These are phyloP conservation scores for Coemansia furcata DNA, from an alignment of 192 early-diverging fungal genomes.

Conservation along the genomic window DNA sequence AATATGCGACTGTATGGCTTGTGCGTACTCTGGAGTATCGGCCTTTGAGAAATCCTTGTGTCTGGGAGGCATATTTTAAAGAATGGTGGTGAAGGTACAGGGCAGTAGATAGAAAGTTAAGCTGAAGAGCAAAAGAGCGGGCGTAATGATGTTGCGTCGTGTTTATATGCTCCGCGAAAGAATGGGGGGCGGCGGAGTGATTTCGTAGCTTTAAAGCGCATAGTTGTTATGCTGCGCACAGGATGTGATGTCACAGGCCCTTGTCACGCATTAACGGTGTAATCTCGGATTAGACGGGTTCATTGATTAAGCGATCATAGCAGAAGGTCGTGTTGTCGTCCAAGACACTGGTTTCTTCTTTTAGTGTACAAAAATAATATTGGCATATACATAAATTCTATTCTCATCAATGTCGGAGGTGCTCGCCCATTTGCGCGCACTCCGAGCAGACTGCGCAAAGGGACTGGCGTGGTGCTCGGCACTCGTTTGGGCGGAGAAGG, in stretches of 20 bases:
- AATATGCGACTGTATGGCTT: background rate
- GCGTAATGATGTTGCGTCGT: too few species aligned
- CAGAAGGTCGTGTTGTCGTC: background rate
- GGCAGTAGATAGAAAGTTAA: background rate
- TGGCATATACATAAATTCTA: too few species aligned
- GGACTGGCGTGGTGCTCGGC: constrained; percentile 49
- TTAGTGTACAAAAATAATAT: background rate
- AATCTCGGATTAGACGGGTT: too few species aligned
- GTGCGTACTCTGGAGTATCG: background rate
- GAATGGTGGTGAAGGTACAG: background rate
- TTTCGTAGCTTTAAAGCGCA: background rate
- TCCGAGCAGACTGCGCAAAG: constrained; percentile 38
- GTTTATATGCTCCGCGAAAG: too few species aligned
- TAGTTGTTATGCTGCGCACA: background rate
- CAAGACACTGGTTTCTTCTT: background rate
- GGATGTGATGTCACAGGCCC: background rate
- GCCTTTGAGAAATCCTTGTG: background rate
- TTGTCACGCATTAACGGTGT: too few species aligned
- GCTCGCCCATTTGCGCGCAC: constrained; percentile 30
- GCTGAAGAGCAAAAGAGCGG: too few species aligned
- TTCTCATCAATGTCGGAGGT: constrained; percentile 29
- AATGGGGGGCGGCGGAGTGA: too few species aligned
- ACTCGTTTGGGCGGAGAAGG: constrained; percentile 50
- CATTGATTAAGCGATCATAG: background rate
- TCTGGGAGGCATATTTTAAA: background rate